Evolutionary conservation across 2,329 filamentous ascomycete species (phyloP), one percentile per base, ranked within the genome.

Genomic region (Monosporascus sp.): DNA sequence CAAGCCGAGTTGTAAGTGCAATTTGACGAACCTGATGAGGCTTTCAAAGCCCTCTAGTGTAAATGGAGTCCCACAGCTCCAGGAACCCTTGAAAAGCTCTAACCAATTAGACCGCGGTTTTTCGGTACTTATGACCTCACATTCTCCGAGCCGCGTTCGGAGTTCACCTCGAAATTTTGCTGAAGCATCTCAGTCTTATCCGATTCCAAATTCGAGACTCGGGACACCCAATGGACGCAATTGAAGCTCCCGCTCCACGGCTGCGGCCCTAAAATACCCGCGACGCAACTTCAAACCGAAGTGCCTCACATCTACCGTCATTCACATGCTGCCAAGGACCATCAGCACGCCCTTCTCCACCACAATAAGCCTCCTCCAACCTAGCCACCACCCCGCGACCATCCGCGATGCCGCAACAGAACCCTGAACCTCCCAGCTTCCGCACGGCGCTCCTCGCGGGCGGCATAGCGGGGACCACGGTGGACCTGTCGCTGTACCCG

Each of bases 401-500:
- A 44, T 17, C 37, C 37, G 55, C 48, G 50, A 51, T 51, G 55
- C 54, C 62, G 46, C 35, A 61, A 16, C 57, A 60, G 50, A 57
- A 62, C 53, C 53, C 51, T 51, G 59, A 65, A 63, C 63, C 73
- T 75, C 38, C 68, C 77, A 26, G 14, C 64, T 86, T 84, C 75
- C 77, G 78, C 51, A 78, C 80, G 26, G 81, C 84, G 65, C 82
- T 87, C 64, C 70, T 86, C 78, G 91, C 94, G 62, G 94, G 94
- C 71, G 94, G 86, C 67, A 77, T 97, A 61, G 94, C 94, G 61
- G 94, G 94, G 68, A 94, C 94, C 48, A 96, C 92, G 16, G 94
- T 97, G 72, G 94, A 99, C 81, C 86, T 96, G 66, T 91, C 91
- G 52, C 89, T 99, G 68, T 99, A 89, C 78, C 94, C 94, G 1